A percentile compares a stretch with the other conserved stretches of the same genome.
phyloP scores from a whole-genome alignment of 2,329 filamentous ascomycete species.

The Aureobasidium namibiae region DNA sequence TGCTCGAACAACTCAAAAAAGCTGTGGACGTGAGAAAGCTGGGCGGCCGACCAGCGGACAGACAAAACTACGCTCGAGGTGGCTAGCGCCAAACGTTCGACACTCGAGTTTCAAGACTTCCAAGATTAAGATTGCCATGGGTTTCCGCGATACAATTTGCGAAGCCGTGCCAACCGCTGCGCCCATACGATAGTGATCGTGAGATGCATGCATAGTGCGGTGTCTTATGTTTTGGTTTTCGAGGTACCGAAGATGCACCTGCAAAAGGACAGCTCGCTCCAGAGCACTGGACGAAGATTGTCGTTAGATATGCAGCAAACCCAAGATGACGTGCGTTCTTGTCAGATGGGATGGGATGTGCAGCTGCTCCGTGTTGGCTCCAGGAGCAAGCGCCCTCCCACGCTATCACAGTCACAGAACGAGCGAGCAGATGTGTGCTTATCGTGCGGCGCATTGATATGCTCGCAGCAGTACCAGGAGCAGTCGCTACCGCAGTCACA shows the following conservation, averaged over 20 bases:
- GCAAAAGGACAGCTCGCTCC: neutral
- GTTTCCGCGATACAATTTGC: slow-evolving; percentile 2
- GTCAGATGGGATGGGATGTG: slow-evolving; percentile 5
- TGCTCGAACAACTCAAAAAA: slow-evolving; percentile 10
- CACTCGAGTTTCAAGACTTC: slow-evolving; percentile 2
- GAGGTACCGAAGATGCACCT: slow-evolving; percentile 1
- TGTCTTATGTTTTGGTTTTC: neutral
- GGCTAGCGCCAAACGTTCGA: slow-evolving; percentile 3
- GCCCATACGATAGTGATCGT: slow-evolving; percentile 4
- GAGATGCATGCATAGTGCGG: slow-evolving; percentile 1
- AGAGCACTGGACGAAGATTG: neutral
- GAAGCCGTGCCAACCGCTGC: slow-evolving; percentile 10
- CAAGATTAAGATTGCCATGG: slow-evolving; percentile 11
- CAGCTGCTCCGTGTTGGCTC: neutral
- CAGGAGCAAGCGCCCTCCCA: neutral
- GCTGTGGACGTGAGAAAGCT: neutral
- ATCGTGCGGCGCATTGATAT: neutral
- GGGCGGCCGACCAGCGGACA: neutral
- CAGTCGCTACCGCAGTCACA: neutral
- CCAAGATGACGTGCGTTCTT: neutral
- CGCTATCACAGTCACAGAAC: slow-evolving; percentile 4
- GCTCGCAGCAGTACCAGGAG: neutral
- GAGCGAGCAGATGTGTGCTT: slow-evolving; percentile 4
- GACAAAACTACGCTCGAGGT: neutral
- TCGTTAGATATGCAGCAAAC: slow-evolving; percentile 5